Conservation (phyloP, 2,329 filamentous ascomycete species). For the Alternaria triticina region DNA sequence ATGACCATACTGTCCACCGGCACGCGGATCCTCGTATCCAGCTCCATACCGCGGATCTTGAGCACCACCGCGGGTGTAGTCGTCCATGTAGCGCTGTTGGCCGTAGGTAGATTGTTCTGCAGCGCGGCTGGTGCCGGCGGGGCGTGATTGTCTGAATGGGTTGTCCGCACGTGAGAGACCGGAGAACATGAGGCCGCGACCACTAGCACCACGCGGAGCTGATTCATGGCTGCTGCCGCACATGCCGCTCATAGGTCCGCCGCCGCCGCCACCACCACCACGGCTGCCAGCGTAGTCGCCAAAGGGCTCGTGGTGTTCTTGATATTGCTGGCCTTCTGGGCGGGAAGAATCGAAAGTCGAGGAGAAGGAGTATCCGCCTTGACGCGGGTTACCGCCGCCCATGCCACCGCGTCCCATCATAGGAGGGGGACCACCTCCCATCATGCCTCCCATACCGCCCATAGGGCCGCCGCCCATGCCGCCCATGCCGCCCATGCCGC, state of each 20-base stretch:
- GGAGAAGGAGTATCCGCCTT: background rate
- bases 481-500: background rate
- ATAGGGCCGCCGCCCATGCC: background rate
- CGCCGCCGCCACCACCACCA: background rate
- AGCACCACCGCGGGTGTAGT: background rate
- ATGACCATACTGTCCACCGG: background rate
- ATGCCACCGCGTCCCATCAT: background rate
- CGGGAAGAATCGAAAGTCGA: background rate
- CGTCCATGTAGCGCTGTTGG: background rate
- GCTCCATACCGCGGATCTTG: background rate
- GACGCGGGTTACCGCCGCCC: background rate
- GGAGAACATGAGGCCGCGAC: background rate
- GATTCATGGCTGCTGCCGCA: background rate
- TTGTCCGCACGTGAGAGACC: background rate
- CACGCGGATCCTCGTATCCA: background rate
- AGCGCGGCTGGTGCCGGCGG: rapidly evolving
- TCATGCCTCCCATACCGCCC: background rate
- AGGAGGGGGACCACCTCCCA: background rate
- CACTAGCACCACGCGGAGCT: background rate
- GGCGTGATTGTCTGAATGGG: background rate
- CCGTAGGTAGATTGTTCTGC: background rate
- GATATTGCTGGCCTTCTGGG: background rate
- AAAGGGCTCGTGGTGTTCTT: background rate
- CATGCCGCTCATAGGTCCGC: background rate
- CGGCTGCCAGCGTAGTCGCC: background rate